Base-by-base conservation (phyloP, 768 basidiomycete species). In the Daedalea quercina region DNA sequence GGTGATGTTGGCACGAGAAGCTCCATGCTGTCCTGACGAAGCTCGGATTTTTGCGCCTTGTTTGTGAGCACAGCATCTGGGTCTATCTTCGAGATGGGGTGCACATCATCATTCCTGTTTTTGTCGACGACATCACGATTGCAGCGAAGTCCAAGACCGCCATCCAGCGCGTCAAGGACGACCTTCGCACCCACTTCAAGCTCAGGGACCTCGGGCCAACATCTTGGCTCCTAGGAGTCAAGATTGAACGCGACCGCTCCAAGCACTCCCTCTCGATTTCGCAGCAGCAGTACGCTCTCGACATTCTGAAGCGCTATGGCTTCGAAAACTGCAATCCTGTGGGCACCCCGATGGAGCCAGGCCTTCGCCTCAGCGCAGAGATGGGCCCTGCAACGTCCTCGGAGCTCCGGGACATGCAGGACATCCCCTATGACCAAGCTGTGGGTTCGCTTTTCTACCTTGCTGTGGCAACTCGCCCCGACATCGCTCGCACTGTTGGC, bases 1-100 rank as follows among this genome's bases (percentile, higher is more conserved):
- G 67, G 1, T 60, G 66, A 2, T 53, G 57, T 42, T 77, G 74
- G 76, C 60, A 73, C 53, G 58, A 65, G 56, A 65, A 65, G 43
- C 59, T 73, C 11, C 45, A 65, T 24, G 46, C 52, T 6, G 55
- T 58, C 3, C 53, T 68, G 9, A 34, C 44, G 3, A 34, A 55
- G 8, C 52, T 69, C 42, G 60, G 65, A 8, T 67, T 63, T 53
- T 49, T 44, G 3, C 60, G 55, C 4, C 37, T 62, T 8, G 23
- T 44, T n/a, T 62, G 57, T 46, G 68, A 70, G 37, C 60, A 59
- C 47, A 63, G 66, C 43, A 56, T 67, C 50, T 60, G 54, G 44
- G 26, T 50, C 4, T 47, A 45, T 17, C 31, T 44, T 0, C 47
- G 13, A 11, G 31, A n/a, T 1, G 26, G 51, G 3, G 25, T 4